Conservation (phyloP, 805 yeast species). For the Kuraishia capsulata region DNA sequence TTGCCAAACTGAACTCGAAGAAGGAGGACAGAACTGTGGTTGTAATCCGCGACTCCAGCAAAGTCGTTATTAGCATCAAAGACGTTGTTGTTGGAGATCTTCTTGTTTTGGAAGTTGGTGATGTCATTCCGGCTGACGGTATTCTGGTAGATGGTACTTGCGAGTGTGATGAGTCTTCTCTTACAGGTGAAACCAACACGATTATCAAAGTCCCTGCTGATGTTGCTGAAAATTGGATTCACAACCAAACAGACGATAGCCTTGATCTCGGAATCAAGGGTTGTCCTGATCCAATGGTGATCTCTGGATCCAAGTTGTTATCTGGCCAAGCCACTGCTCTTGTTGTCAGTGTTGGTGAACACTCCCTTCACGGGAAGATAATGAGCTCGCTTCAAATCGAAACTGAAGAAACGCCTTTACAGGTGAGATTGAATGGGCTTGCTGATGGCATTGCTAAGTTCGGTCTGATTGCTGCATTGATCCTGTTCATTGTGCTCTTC, state of each 20-base stretch:
- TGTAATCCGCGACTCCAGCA: constrained; percentile 66
- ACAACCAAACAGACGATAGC: constrained; percentile 14
- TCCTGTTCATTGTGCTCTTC: constrained; percentile 75
- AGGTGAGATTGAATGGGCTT: constrained; percentile 65
- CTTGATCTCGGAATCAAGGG: constrained; percentile 32
- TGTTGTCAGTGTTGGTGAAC: constrained; percentile 83
- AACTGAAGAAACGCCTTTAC: constrained; percentile 82
- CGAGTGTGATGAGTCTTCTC: constrained; percentile 85
- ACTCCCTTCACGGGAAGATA: constrained; percentile 88
- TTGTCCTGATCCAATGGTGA: constrained; percentile 69
- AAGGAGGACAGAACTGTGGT: constrained; percentile 77
- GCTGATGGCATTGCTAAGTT: constrained; percentile 95
- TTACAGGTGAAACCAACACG: constrained; percentile 91
- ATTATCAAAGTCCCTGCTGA: constrained; percentile 58
- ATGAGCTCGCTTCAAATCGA: constrained; percentile 73
- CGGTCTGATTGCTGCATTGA: constrained; percentile 76
- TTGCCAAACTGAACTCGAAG: constrained; percentile 77
- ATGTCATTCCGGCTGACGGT: constrained; percentile 84
- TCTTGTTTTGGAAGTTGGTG: constrained; percentile 82
- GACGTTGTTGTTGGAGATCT: constrained; percentile 85
- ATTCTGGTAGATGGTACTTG: constrained; percentile 65
- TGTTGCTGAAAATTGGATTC: constrained; percentile 23
- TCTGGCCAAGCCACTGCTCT: constrained; percentile 82
- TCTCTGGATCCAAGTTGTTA: constrained; percentile 84
- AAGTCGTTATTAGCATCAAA: constrained; percentile 58